Evolutionary conservation across 2,329 filamentous ascomycete species (phyloP), one percentile per base, ranked within the genome.

Genomic region (Beauveria australis): DNA sequence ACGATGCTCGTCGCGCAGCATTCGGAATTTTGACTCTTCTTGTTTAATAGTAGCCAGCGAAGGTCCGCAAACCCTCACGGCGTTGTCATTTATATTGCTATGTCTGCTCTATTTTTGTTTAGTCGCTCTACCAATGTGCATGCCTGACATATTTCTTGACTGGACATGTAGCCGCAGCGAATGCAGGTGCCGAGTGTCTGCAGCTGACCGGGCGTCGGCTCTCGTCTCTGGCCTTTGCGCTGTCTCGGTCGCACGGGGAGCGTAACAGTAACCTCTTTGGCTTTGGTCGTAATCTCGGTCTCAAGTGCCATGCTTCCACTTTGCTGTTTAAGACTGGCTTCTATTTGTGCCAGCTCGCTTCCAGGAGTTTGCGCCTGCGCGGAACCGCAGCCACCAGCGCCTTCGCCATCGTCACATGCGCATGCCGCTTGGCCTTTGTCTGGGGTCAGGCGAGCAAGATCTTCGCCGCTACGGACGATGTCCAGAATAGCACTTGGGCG

Each of bases 401-500:
- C 72, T 40, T 74, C 74, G 5, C 67, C 68, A 19, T 75, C 73
- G 37, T 75, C 72, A 48, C 74, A 76, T 19, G 65, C 72, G 57
- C 73, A 74, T 7, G 70, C 66, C n/a, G 66, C 68, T 61, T 72
- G 67, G 10, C 66, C 69, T 60, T 75, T 76, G 62, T 75, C 73
- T 3, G 74, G 74, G 12, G 74, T 76, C n/a, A 97, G 78, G 61
- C 84, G 86, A 10, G 92, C 93, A 90, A 99, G 96, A 66, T 97
- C 94, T 73, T 97, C 93, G 43, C 94, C 94, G 70, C 92, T 97
- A 61, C 89, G 83, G 30, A 99, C 93, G 58, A 99, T 91, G 71
- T 99, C 94, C 60, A 99, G 72, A 56, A 99, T 97, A 3, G 93
- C 92, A 69, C 92, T 97, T 1, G 94, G 93, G 2, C 94, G 83